Evolutionary conservation across 441 rosid species (phyloP), one percentile per base, ranked within the genome.

Genomic region (Adansonia madagascariensis): DNA sequence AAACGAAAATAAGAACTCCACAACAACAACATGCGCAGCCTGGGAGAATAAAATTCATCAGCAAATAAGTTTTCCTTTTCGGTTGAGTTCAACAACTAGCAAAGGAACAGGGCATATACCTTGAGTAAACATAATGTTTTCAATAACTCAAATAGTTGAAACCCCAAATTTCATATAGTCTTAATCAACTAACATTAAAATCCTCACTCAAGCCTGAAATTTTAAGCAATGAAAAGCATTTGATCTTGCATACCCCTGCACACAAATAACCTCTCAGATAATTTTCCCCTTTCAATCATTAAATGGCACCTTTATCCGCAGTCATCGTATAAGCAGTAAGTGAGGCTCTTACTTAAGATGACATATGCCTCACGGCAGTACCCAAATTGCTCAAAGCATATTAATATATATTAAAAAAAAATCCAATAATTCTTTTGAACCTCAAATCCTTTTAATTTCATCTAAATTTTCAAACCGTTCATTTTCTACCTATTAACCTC

Each of bases 231-330:
- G 22, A 24, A 67, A 67, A 46, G 52, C 17, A 67, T 44, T 11
- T 67, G 39, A 12, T 67, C 55, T 46, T 22, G 39, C 55, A 18
- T 67, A 44, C 12, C 71, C 71, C 35, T 5, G n/a, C n/a, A 43
- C 24, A 53, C 27, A 15, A 14, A 35, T 35, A 14, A n/a, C 10
- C 73, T 24, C 43, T 69, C 57, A 50, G 6, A 24, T 14, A 69
- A 70, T 1, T 27, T 27, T 70, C 56, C 60, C 43, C 74, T 69
- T 49, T n/a, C 73, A 49, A 47, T 20, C 39, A 46, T 46, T 47
- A 20, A 60, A 22, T 46, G 56, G 11, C 5, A 70, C 60, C 41
- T 22, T 50, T 15, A 20, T 35, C 7, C 24, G 39, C 46, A 47
- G 11, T 24, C 9, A 22, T 22, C 56, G 1, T 27, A 66, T 46